Evolutionary conservation across 495 filamentous ascomycete genomes (phyloP).

Genomic region (Hyaloscypha hepaticicola): DNA sequence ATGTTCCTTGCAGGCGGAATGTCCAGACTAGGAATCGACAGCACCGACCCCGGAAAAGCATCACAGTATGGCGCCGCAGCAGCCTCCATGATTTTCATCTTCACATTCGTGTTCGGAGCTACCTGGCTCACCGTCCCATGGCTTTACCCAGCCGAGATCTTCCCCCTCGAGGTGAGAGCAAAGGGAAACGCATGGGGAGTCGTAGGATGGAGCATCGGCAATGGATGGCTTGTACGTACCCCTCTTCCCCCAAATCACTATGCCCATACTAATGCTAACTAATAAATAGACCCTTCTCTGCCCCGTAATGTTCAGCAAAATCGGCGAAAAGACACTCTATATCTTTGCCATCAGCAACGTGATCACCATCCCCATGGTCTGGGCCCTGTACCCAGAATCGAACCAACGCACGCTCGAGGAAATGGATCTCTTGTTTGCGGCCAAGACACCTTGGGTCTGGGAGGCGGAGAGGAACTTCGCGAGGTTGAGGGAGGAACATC

Average conservation of each 20-base stretch:
- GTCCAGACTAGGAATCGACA: slow-evolving; percentile 46
- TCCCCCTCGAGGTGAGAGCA: slow-evolving; percentile 65
- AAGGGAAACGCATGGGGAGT: slow-evolving; percentile 76
- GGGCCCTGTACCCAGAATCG: slow-evolving; percentile 67
- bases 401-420: slow-evolving; percentile 69
- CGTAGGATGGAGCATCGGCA: slow-evolving; percentile 71
- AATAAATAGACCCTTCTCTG: slow-evolving; percentile 52
- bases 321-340: slow-evolving; percentile 66
- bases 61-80: slow-evolving; percentile 60
- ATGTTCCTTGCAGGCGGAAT: slow-evolving; percentile 61
- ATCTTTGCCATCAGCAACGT: slow-evolving; percentile 65
- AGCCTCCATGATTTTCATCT: slow-evolving; percentile 68
- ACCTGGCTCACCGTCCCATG: slow-evolving; percentile 73
- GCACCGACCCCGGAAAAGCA: slow-evolving; percentile 39
- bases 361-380: slow-evolving; percentile 63
- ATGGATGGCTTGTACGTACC: slow-evolving; percentile 52
- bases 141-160: slow-evolving; percentile 72
- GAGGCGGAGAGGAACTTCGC: slow-evolving; percentile 65
- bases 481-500: slow-evolving; percentile 53
- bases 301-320: slow-evolving; percentile 59
- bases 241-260: not conserved
- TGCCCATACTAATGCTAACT: not conserved
- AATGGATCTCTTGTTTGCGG: slow-evolving; percentile 66
- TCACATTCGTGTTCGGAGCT: slow-evolving; percentile 66
- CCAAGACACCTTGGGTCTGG: slow-evolving; percentile 59